These are phyloP conservation scores for Protea cynaroides DNA, from an alignment of 164 flowering plant species.

Conservation along the genomic window DNA sequence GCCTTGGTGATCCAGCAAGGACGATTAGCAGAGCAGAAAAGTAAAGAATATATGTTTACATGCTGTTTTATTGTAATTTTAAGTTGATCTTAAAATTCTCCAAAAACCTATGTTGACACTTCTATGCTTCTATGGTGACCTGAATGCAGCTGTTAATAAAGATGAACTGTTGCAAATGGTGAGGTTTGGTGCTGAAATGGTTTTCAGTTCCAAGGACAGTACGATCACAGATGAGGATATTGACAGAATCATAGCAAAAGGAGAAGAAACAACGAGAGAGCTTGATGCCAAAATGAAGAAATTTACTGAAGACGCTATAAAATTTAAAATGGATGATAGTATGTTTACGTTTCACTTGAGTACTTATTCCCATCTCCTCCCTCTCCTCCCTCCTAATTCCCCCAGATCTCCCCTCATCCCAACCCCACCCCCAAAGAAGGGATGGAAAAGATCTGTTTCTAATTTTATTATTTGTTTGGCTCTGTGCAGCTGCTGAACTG, in stretches of 20 bases:
- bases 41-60: constrained; percentile 27
- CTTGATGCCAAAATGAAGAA: constrained; percentile 99
- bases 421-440: no score
- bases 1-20: constrained; percentile 99
- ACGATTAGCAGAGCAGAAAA: constrained; percentile 92
- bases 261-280: constrained; percentile 99
- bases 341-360: constrained; percentile 24
- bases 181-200: constrained; percentile 99
- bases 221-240: constrained; percentile 98
- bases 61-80: not conserved
- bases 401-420: no score
- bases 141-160: constrained; percentile 83
- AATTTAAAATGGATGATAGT: constrained; percentile 99
- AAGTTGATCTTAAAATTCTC: not conserved
- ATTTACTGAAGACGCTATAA: constrained; percentile 98
- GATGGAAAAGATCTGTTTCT: no score
- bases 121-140: not conserved
- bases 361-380: no score
- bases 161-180: constrained; percentile 99
- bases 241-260: constrained; percentile 96
- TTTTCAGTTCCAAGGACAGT: constrained; percentile 97
- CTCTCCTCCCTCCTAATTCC: not conserved
- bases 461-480: constrained; percentile 2
- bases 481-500: constrained; percentile 80
- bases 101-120: not conserved